These are phyloP conservation scores for Emericellopsis terricola DNA, from an alignment of 495 filamentous ascomycete species.

Conservation along the genomic window DNA sequence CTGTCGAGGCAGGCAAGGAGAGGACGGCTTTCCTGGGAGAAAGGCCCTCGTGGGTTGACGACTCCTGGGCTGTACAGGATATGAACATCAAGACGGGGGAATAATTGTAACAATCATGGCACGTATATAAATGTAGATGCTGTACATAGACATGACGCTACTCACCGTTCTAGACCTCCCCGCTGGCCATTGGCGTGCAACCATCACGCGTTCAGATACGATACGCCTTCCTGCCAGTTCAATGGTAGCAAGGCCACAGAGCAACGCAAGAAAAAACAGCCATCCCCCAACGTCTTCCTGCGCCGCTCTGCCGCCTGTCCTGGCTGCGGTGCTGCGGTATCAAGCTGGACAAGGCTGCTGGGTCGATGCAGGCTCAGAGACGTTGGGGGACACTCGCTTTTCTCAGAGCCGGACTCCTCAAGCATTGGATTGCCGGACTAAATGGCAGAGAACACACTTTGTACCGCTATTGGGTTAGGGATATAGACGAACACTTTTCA, in stretches of 20 bases:
- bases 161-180: no score
- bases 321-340: conserved; percentile 1
- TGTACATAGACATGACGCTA: no score
- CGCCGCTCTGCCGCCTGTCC: background rate
- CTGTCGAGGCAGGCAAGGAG: conserved; percentile 29
- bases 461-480: no score
- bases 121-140: background rate
- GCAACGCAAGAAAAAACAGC: conserved; percentile 25
- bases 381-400: conserved; percentile 19
- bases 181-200: no score
- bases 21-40: conserved; percentile 64
- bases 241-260: conserved; percentile 29
- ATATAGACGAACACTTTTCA: no score
- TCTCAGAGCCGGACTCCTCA: conserved; percentile 31
- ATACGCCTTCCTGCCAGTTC: conserved; percentile 29
- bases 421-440: conserved; percentile 34
- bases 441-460: conserved; percentile 31
- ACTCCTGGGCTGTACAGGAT: conserved; percentile 30
- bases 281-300: background rate
- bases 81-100: conserved; percentile 25
- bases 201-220: conserved; percentile 31
- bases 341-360: conserved; percentile 7
- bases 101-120: no score
- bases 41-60: conserved; percentile 58
- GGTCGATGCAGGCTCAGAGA: background rate